A percentile compares a stretch with the other conserved stretches of the same genome.
Evolutionary conservation across 2,329 filamentous ascomycete genomes (phyloP).

Genomic region (Neospermospora avenae): DNA sequence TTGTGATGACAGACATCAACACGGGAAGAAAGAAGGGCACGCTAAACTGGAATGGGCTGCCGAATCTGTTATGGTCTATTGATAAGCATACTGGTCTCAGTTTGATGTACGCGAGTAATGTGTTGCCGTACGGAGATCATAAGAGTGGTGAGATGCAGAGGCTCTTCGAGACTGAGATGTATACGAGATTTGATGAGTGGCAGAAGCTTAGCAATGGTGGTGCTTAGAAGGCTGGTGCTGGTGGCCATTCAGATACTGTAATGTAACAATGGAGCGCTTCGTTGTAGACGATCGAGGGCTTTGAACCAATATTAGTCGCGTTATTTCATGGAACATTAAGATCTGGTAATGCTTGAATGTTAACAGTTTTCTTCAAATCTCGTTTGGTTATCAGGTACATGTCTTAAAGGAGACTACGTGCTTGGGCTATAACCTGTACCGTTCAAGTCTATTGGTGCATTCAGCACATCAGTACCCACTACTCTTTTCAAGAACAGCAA

Average conservation of each 20-base stretch:
- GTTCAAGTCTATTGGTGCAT: too few relatives aligned
- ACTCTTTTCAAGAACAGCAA: too few relatives aligned
- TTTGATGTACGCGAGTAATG: slow-evolving; percentile 42
- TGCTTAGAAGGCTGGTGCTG: neutral
- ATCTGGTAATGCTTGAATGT: too few relatives aligned
- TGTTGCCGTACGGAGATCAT: slow-evolving; percentile 41
- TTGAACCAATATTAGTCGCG: too few relatives aligned
- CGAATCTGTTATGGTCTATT: slow-evolving; percentile 46
- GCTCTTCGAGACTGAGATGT: slow-evolving; percentile 43
- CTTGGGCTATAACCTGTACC: too few relatives aligned
- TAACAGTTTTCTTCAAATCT: too few relatives aligned
- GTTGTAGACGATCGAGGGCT: too few relatives aligned
- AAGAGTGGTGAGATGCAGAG: slow-evolving; percentile 37
- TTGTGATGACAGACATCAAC: slow-evolving; percentile 39
- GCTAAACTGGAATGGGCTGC: slow-evolving; percentile 43
- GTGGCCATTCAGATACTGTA: neutral
- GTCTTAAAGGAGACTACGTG: too few relatives aligned
- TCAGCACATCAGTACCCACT: too few relatives aligned
- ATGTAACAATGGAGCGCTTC: too few relatives aligned
- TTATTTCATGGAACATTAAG: too few relatives aligned
- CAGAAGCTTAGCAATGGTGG: neutral
- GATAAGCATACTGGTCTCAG: slow-evolving; percentile 39
- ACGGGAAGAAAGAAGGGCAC: slow-evolving; percentile 39
- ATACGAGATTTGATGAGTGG: slow-evolving; percentile 28
- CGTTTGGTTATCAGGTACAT: too few relatives aligned